Evolutionary conservation across 2,329 filamentous ascomycete species (phyloP).

Genomic region (Amauroascus niger): DNA sequence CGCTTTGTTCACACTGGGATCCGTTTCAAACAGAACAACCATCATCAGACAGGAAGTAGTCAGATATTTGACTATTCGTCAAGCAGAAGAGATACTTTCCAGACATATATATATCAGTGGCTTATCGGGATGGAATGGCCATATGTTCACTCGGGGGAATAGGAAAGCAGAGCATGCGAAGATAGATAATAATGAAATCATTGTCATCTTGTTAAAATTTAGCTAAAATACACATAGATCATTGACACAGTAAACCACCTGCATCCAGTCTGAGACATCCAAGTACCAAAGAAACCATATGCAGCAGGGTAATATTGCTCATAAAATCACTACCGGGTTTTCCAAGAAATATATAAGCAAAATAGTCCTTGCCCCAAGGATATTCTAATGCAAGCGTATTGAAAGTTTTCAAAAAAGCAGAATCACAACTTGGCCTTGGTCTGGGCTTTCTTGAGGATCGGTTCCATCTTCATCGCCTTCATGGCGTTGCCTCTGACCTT

Average conservation of each 20-base stretch:
- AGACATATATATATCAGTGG: too few relatives aligned
- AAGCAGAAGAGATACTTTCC: too few relatives aligned
- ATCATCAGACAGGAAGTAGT: too few relatives aligned
- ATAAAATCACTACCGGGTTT: not conserved
- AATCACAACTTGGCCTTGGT: slow-evolving; percentile 70
- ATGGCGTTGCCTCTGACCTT: slow-evolving; percentile 98
- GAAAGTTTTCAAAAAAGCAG: not conserved
- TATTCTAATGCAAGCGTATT: not conserved
- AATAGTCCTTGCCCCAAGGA: not conserved
- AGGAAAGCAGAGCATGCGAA: too few relatives aligned
- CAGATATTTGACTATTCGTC: too few relatives aligned
- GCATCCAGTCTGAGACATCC: not conserved
- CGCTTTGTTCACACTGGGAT: too few relatives aligned
- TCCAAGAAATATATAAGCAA: not conserved
- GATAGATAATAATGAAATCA: not conserved
- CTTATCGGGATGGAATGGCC: too few relatives aligned
- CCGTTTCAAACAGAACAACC: too few relatives aligned
- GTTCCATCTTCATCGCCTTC: slow-evolving; percentile 94
- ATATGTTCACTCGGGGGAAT: too few relatives aligned
- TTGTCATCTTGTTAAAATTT: not conserved
- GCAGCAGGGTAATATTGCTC: not conserved
- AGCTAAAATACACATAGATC: not conserved
- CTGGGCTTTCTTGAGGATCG: slow-evolving; percentile 80
- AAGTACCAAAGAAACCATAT: not conserved
- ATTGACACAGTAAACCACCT: not conserved